These are phyloP conservation scores for Sporothrix globosa DNA, from an alignment of 2,329 filamentous ascomycete species.

Conservation along the genomic window DNA sequence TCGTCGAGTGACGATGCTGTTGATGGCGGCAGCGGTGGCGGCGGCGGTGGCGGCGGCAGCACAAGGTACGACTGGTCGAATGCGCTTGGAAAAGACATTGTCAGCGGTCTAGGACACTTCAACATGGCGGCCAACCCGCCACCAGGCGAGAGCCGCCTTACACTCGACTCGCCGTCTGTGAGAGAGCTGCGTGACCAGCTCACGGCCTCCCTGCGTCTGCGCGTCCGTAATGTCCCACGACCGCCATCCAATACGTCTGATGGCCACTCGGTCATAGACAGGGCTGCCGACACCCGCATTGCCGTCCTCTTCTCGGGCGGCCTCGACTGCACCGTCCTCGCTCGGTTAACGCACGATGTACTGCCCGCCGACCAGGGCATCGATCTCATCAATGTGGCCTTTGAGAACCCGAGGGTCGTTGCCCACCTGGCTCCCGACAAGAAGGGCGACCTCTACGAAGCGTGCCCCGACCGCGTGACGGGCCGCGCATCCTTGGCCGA, in stretches of 20 bases:
- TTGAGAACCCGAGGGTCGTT: constrained; percentile 83
- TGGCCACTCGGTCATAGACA: constrained; percentile 33
- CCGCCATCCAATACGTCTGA: constrained; percentile 43
- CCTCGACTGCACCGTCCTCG: constrained; percentile 87
- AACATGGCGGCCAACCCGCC: constrained; percentile 47
- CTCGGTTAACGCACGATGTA: constrained; percentile 76
- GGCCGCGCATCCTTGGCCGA: constrained; percentile 80
- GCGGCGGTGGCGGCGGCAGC: not conserved
- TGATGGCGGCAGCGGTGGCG: not conserved
- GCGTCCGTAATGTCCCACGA: constrained; percentile 67
- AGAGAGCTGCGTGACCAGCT: constrained; percentile 58
- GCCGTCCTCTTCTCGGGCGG: constrained; percentile 93
- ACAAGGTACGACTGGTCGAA: constrained; percentile 44
- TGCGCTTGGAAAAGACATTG: constrained; percentile 29
- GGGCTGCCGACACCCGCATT: constrained; percentile 57
- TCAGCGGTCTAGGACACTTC: constrained; percentile 54
- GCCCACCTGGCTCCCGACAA: constrained; percentile 50
- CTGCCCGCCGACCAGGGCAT: constrained; percentile 70
- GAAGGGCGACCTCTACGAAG: constrained; percentile 64
- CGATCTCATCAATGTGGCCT: constrained; percentile 93
- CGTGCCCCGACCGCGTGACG: constrained; percentile 87
- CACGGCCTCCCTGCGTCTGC: constrained; percentile 62
- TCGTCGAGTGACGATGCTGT: not conserved
- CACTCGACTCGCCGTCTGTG: constrained; percentile 55
- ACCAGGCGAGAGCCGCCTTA: constrained; percentile 38